These are phyloP conservation scores for Aspergillus intermedius DNA, from an alignment of 2,329 filamentous ascomycete species.

Conservation along the genomic window DNA sequence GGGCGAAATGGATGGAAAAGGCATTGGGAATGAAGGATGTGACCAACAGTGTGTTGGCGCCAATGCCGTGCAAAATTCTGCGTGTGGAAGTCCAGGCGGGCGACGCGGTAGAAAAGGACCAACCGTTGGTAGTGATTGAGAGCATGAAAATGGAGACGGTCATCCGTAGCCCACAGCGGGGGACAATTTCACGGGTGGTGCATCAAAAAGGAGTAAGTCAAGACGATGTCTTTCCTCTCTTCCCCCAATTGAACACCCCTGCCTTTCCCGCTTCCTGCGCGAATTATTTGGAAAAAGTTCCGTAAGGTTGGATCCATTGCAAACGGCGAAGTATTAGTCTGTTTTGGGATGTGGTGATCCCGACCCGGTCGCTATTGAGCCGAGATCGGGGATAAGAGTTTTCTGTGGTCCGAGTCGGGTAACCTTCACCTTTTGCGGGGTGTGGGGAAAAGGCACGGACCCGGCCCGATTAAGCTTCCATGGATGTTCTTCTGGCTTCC, in stretches of 20 bases:
- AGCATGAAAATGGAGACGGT: slow-evolving; percentile 90
- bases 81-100: slow-evolving; percentile 82
- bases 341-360: neutral
- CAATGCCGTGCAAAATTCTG: slow-evolving; percentile 96
- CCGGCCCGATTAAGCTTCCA: slow-evolving; percentile 8
- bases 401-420: neutral
- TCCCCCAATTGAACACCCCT: neutral
- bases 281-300: neutral
- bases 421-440: neutral
- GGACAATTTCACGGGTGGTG: slow-evolving; percentile 64
- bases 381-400: neutral
- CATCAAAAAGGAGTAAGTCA: slow-evolving; percentile 65
- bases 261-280: neutral
- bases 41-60: slow-evolving; percentile 75
- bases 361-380: neutral
- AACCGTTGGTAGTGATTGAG: slow-evolving; percentile 82
- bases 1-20: slow-evolving; percentile 77
- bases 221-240: slow-evolving; percentile 1
- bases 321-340: neutral
- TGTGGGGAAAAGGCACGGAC: neutral
- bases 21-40: slow-evolving; percentile 76
- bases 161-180: slow-evolving; percentile 68
- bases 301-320: neutral
- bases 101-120: slow-evolving; percentile 73
- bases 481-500: slow-evolving; percentile 5